These are phyloP conservation scores for Vinca minor DNA, from an alignment of 257 asterid species.

Conservation along the genomic window DNA sequence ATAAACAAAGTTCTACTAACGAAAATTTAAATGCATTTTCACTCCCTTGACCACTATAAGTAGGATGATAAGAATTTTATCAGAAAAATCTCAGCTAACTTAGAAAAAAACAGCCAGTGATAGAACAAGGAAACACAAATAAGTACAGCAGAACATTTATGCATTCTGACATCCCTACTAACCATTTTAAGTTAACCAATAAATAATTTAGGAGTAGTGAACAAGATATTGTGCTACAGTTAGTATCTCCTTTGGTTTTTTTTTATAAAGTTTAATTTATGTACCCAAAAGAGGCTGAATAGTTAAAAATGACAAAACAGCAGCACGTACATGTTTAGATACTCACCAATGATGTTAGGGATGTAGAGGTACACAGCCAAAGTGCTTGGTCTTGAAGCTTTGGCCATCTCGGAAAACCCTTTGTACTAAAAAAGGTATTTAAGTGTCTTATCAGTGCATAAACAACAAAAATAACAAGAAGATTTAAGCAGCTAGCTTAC, in stretches of 20 bases:
- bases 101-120: background rate
- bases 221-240: background rate
- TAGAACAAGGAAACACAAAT: background rate
- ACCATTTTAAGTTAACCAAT: background rate
- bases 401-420: slow-evolving; percentile 6
- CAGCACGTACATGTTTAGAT: background rate
- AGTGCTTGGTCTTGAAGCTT: slow-evolving; percentile 3
- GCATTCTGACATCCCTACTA: background rate
- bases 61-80: background rate
- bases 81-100: background rate
- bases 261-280: background rate
- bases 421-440: background rate
- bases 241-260: background rate
- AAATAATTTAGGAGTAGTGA: background rate
- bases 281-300: background rate
- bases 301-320: background rate
- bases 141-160: background rate
- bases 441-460: background rate
- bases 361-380: slow-evolving; percentile 65
- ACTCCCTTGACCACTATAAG: background rate
- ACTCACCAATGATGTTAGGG: slow-evolving; percentile 80
- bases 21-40: background rate
- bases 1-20: background rate
- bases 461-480: background rate
- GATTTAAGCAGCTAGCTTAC: background rate